phyloP scores from a whole-genome alignment of 208 protist species.

The Trypanosoma melophagium region DNA sequence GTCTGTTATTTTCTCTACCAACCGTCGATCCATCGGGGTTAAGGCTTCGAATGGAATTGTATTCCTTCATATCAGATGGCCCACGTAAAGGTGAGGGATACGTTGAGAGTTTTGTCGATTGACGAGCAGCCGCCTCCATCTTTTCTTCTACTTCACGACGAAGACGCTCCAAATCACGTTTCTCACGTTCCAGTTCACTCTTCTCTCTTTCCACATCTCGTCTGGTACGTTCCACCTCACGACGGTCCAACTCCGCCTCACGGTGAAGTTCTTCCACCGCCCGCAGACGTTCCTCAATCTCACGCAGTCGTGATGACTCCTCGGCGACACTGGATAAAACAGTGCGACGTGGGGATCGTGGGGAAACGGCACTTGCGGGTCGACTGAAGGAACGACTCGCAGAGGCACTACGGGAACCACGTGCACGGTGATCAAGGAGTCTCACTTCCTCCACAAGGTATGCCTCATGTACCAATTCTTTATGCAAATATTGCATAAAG shows the following conservation, averaged over 20 bases:
- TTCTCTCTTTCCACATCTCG: slow-evolving; percentile 60
- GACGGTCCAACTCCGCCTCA: slow-evolving; percentile 58
- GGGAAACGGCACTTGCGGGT: slow-evolving; percentile 17
- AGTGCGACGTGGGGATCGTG: slow-evolving; percentile 27
- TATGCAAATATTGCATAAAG: slow-evolving; percentile 85
- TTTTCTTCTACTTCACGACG: no score
- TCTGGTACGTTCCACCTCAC: slow-evolving; percentile 54
- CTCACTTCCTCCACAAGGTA: slow-evolving; percentile 72
- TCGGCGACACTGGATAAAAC: slow-evolving; percentile 21
- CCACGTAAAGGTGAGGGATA: no score
- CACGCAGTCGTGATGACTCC: slow-evolving; percentile 51
- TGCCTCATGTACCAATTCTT: slow-evolving; percentile 81
- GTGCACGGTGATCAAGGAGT: slow-evolving; percentile 36
- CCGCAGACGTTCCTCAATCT: slow-evolving; percentile 72
- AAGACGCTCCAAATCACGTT: background rate
- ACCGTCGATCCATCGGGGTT: no score
- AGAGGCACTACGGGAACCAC: slow-evolving; percentile 16
- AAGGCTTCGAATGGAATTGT: slow-evolving; percentile 3
- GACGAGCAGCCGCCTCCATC: no score
- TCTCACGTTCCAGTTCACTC: slow-evolving; percentile 22
- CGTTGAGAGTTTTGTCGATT: no score
- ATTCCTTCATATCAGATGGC: no score
- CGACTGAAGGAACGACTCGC: slow-evolving; percentile 14
- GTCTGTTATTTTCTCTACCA: no score
- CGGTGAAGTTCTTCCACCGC: slow-evolving; percentile 69